These are phyloP conservation scores for Vanderwaltozyma polyspora DNA, from an alignment of 805 yeast genomes.

Conservation along the genomic window DNA sequence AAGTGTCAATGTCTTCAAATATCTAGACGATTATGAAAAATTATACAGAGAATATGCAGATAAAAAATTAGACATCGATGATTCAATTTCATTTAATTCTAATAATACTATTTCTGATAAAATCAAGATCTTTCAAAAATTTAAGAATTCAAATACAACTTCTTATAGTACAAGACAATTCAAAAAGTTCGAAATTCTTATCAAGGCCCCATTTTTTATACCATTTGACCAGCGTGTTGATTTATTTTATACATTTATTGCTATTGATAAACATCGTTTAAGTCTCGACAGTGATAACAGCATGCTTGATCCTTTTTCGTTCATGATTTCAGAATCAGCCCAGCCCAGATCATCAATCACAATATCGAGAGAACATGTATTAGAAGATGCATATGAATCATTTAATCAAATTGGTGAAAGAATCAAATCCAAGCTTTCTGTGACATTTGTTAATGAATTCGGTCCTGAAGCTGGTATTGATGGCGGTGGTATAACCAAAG, in stretches of 20 bases:
- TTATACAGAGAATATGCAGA: conserved; percentile 14
- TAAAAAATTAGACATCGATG: conserved; percentile 7
- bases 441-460: conserved; percentile 58
- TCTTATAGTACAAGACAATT: conserved; percentile 11
- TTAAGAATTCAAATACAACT: background rate
- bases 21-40: conserved; percentile 18
- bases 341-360: conserved; percentile 31
- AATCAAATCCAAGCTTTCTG: conserved; percentile 50
- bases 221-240: conserved; percentile 65
- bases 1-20: conserved; percentile 12
- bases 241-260: conserved; percentile 55
- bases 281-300: conserved; percentile 9
- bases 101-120: background rate
- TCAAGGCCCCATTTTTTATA: conserved; percentile 66
- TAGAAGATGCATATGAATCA: conserved; percentile 61
- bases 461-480: conserved; percentile 87
- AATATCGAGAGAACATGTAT: conserved; percentile 56
- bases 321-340: background rate
- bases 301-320: conserved; percentile 9
- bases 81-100: background rate
- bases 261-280: conserved; percentile 35
- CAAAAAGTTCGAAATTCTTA: conserved; percentile 39
- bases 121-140: conserved; percentile 1
- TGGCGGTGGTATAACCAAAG: conserved; percentile 95
- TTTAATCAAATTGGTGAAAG: conserved; percentile 43